Percentiles rank a stretch among this genome's conserved stretches.
Conservation (phyloP, 2,329 filamentous ascomycete species). For the Decorospora gaudefroyi region DNA sequence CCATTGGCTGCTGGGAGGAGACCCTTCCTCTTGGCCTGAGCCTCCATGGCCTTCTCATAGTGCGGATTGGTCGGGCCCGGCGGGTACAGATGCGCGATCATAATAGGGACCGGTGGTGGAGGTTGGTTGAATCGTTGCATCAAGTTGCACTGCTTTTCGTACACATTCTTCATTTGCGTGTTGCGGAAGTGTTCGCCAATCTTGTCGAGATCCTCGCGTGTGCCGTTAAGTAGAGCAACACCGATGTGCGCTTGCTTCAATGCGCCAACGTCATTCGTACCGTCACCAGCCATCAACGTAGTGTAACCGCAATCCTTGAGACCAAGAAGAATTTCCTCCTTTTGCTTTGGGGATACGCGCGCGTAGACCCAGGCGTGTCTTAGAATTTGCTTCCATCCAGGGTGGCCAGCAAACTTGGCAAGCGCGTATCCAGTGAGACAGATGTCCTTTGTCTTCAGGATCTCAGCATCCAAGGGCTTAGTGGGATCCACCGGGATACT, state of each 20-base stretch:
- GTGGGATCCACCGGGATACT: slow-evolving; percentile 84
- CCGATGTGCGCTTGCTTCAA: slow-evolving; percentile 98
- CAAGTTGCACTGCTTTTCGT: slow-evolving; percentile 90
- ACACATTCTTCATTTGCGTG: slow-evolving; percentile 97
- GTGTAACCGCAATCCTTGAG: slow-evolving; percentile 97
- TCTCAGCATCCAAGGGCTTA: slow-evolving; percentile 76
- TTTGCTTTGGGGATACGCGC: slow-evolving; percentile 96
- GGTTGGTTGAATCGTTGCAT: slow-evolving; percentile 97
- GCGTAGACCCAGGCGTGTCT: slow-evolving; percentile 97
- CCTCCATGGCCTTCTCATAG: slow-evolving; percentile 86
- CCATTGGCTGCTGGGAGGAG: slow-evolving; percentile 59
- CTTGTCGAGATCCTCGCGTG: slow-evolving; percentile 83
- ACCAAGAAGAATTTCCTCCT: slow-evolving; percentile 96
- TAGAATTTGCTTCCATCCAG: slow-evolving; percentile 75
- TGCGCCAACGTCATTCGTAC: slow-evolving; percentile 96
- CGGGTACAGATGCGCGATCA: slow-evolving; percentile 93
- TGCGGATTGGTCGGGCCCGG: slow-evolving; percentile 91
- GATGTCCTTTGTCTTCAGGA: slow-evolving; percentile 84
- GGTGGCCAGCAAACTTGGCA: slow-evolving; percentile 81
- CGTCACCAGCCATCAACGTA: slow-evolving; percentile 97
- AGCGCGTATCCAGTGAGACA: slow-evolving; percentile 96
- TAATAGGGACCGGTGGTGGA: slow-evolving; percentile 82
- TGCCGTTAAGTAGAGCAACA: slow-evolving; percentile 93
- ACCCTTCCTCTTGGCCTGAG: slow-evolving; percentile 80
- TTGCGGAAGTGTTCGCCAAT: slow-evolving; percentile 93